phyloP scores from a whole-genome alignment of 2,329 filamentous ascomycete species.

The Chaetothyriales sp. region DNA sequence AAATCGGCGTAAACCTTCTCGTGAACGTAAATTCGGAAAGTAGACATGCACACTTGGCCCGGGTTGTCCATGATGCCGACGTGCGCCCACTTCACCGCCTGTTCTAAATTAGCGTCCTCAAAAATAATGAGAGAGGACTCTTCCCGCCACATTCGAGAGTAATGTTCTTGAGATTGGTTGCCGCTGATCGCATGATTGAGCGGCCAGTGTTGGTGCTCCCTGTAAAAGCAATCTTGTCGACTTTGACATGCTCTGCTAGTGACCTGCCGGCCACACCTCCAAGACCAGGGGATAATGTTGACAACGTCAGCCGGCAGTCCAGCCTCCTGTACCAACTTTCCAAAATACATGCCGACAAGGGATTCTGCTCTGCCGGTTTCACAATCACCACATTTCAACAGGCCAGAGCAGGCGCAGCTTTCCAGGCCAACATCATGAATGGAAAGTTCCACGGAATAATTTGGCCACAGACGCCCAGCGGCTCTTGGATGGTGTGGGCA shows the following conservation, averaged over 20 bases:
- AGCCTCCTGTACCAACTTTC: conserved; percentile 22
- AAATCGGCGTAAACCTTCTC: conserved; percentile 50
- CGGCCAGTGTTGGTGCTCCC: conserved; percentile 25
- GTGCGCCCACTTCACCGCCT: conserved; percentile 59
- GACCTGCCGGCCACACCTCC: conserved; percentile 19
- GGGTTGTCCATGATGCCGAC: conserved; percentile 41
- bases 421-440: conserved; percentile 67
- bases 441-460: conserved; percentile 78
- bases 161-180: conserved; percentile 41
- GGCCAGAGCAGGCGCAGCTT: conserved; percentile 53
- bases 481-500: conserved; percentile 64
- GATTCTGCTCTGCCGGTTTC: conserved; percentile 49
- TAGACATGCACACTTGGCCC: conserved; percentile 53
- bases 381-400: conserved; percentile 45
- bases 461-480: conserved; percentile 62
- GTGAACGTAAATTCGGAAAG: conserved; percentile 53
- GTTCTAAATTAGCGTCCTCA: conserved; percentile 50
- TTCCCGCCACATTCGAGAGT: conserved; percentile 54
- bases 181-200: conserved; percentile 27
- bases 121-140: conserved; percentile 51
- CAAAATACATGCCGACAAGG: conserved; percentile 37
- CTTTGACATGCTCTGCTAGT: conserved; percentile 26
- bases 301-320: conserved; percentile 29
- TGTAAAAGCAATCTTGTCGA: conserved; percentile 29
- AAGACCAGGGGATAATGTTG: conserved; percentile 20